A percentile compares a stretch with the other conserved stretches of the same genome.
Evolutionary conservation across 148 eudicot genomes (phyloP).

Genomic region (Persicaria tinctoria): DNA sequence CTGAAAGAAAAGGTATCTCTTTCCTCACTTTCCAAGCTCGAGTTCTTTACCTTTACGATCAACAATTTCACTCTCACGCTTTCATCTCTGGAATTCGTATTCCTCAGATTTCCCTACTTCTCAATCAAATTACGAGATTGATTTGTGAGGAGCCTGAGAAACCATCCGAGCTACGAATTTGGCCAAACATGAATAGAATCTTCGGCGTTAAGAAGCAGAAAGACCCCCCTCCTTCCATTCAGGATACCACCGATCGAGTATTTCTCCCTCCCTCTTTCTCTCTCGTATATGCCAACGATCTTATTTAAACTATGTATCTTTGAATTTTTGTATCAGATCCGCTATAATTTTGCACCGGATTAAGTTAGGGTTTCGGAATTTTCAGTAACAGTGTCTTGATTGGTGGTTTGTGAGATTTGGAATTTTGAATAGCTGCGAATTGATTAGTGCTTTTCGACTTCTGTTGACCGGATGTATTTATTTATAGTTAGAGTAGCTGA

Average conservation of each 20-base stretch:
- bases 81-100: background rate
- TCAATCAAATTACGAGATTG: background rate
- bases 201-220: conserved; percentile 76
- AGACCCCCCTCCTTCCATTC: conserved; percentile 73
- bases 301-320: background rate
- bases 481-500: no score
- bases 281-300: background rate
- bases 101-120: background rate
- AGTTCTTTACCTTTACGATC: background rate
- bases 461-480: background rate
- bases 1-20: background rate
- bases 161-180: conserved; percentile 1
- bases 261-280: background rate
- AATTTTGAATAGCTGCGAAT: background rate
- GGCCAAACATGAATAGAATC: conserved; percentile 50
- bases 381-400: background rate
- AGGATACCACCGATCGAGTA: conserved; percentile 79
- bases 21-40: background rate
- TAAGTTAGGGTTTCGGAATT: background rate
- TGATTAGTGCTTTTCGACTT: background rate
- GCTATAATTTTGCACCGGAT: background rate
- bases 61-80: background rate
- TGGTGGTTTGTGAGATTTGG: background rate
- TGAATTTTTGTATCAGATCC: background rate
- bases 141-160: background rate